Evolutionary conservation across 2,329 filamentous ascomycete genomes (phyloP).

Genomic region (Monilinia polystroma): DNA sequence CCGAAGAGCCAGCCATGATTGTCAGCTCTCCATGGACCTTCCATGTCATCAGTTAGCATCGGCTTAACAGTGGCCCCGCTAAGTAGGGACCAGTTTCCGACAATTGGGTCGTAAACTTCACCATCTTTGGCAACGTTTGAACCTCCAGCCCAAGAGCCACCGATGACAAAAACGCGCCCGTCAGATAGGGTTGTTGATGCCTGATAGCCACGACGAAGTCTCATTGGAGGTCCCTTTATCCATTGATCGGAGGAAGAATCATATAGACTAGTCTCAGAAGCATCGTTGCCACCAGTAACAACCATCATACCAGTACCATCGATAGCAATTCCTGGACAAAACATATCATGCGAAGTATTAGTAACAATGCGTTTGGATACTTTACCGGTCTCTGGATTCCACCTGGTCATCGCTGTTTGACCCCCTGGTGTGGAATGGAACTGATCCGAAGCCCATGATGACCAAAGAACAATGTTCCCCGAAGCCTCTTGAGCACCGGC

Average conservation of each 20-base stretch:
- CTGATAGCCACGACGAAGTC: conserved; percentile 13
- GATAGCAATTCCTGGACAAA: conserved; percentile 13
- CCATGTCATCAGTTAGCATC: conserved; percentile 13
- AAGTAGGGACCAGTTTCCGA: conserved; percentile 8
- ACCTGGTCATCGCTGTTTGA: conserved; percentile 10
- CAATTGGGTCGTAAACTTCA: conserved; percentile 6
- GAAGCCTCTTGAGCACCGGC: conserved; percentile 17
- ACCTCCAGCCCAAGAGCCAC: conserved; percentile 7
- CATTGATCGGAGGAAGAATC: conserved; percentile 12
- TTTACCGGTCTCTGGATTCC: neutral
- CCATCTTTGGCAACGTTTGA: conserved; percentile 3
- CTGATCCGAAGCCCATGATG: conserved; percentile 10
- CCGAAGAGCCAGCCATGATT: conserved; percentile 16
- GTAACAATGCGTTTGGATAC: conserved; percentile 14
- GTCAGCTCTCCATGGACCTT: conserved; percentile 14
- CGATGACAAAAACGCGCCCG: conserved; percentile 11
- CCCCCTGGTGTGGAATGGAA: conserved; percentile 13
- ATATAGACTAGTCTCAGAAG: conserved; percentile 12
- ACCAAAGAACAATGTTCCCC: conserved; percentile 10
- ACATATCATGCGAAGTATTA: conserved; percentile 15
- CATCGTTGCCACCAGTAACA: conserved; percentile 15
- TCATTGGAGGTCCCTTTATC: conserved; percentile 6
- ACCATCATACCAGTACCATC: conserved; percentile 14
- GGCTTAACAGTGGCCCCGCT: neutral
- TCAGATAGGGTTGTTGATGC: conserved; percentile 17